Conservation (phyloP, 2,329 filamentous ascomycete species). For the Basipetospora chlamydospora region DNA sequence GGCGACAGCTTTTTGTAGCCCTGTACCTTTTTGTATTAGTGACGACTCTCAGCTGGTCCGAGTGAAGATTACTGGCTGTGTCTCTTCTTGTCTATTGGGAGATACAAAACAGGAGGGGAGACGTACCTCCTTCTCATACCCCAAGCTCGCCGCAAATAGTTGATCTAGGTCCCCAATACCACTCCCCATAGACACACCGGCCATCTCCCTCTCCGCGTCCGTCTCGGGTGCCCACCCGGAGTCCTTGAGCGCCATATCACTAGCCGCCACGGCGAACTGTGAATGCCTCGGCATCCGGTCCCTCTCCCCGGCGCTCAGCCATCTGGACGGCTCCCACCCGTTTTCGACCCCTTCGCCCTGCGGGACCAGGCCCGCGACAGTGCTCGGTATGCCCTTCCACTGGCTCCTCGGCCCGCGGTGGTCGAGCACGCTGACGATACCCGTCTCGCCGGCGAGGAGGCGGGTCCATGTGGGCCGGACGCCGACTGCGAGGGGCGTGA, state of each 20-base stretch:
- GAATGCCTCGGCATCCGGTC: conserved; percentile 83
- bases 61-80: no score
- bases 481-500: conserved; percentile 74
- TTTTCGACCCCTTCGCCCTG: conserved; percentile 21
- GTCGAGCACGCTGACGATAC: conserved; percentile 52
- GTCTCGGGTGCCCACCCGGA: conserved; percentile 56
- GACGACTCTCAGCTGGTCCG: no score
- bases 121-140: conserved; percentile 57
- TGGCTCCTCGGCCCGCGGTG: conserved; percentile 38
- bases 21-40: conserved; percentile 33
- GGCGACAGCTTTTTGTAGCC: conserved; percentile 90
- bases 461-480: conserved; percentile 65
- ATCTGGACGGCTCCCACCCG: conserved; percentile 37
- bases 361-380: conserved; percentile 73
- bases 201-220: conserved; percentile 53
- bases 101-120: neutral
- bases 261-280: conserved; percentile 79
- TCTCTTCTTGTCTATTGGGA: no score
- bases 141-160: conserved; percentile 69
- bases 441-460: conserved; percentile 65
- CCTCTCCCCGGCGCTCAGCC: conserved; percentile 37
- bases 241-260: conserved; percentile 74
- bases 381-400: conserved; percentile 67
- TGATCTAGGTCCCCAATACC: conserved; percentile 92
- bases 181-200: conserved; percentile 85